Evolutionary conservation across 257 asterid species (phyloP), one percentile per base, ranked within the genome.

Genomic region (Penstemon davidsonii): DNA sequence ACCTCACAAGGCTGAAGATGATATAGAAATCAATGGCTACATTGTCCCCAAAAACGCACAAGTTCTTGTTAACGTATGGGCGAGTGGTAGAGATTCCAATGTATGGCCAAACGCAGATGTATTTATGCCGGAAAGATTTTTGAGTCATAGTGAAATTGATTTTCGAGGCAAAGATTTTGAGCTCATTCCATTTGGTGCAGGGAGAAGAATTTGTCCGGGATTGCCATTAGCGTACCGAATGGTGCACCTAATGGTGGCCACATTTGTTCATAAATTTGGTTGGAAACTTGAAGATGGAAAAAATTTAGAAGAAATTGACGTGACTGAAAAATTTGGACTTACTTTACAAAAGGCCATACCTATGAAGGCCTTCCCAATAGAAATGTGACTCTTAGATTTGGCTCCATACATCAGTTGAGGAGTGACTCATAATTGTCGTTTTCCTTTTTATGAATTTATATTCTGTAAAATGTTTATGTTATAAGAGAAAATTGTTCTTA

Each of bases 181-280:
- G 59, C 78, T 73, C 36, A 25, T 67, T 54, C 62, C 73, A 0
- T 73, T 73, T 37, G 78, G 61, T 9, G 54, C 67, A 0, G 78
- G 69, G 12, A 44, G 79, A 46, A 67, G 79, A 47, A 60, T 62
- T 1, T 75, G 75, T 51, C 75, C 67, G 0, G 79, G 75, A 6
- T 6, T 68, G 58, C 67, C 75, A 0, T 46, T 75, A 18, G 79
- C 75, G 36, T 4, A 62, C 41, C 54, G 73, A 33, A 64, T 75
- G 72, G 68, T 70, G 46, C 73, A 70, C 13, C 63, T 68, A 33
- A 64, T 75, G 72, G 68, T 70, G 46, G 68, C 64, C 13, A 55
- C 55, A 40, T 55, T 68, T 56, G 40, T 74, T 54, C 52, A 62
- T 4, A 18, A 54, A 15, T 54, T 54, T 38, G 59, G 33, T 4